A percentile compares a stretch with the other conserved stretches of the same genome.
These are phyloP conservation scores for Entomortierella lignicola DNA, from an alignment of 192 early-diverging fungal species.

Conservation along the genomic window DNA sequence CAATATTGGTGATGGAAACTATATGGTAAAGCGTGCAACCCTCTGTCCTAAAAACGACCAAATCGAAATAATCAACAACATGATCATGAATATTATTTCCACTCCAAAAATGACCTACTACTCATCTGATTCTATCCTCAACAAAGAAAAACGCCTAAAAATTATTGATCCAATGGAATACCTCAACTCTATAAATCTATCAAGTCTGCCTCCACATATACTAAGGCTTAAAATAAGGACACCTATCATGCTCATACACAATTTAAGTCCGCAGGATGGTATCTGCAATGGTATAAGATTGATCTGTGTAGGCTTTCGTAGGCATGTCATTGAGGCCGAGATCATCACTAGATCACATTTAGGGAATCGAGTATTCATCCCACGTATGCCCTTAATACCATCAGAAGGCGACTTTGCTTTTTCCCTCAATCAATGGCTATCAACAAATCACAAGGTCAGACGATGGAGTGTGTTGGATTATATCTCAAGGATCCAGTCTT, in stretches of 20 bases:
- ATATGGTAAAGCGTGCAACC: not conserved
- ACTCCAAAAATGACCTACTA: not conserved
- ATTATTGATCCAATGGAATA: not conserved
- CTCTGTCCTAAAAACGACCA: not conserved
- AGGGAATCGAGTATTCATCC: constrained; percentile 1
- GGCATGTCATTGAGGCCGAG: constrained; percentile 9
- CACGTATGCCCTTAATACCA: constrained; percentile 7
- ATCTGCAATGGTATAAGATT: constrained; percentile 20
- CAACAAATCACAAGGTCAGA: constrained; percentile 39
- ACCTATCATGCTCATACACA: constrained; percentile 14
- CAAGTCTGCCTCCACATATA: constrained; percentile 6
- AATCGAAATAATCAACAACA: not conserved
- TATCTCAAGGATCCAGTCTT: constrained; percentile 24
- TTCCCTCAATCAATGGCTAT: too few relatives aligned
- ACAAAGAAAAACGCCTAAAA: not conserved
- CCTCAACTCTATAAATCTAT: not conserved
- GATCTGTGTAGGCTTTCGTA: not conserved
- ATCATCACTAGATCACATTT: constrained; percentile 14
- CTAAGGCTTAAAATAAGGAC: not conserved
- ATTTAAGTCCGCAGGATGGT: not conserved
- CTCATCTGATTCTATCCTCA: not conserved
- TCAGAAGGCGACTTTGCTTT: constrained; percentile 5
- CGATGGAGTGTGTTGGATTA: constrained; percentile 15
- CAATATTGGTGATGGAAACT: not conserved
- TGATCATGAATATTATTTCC: not conserved